Evolutionary conservation across 2,329 filamentous ascomycete genomes (phyloP).

Genomic region (Exserohilum turcica): DNA sequence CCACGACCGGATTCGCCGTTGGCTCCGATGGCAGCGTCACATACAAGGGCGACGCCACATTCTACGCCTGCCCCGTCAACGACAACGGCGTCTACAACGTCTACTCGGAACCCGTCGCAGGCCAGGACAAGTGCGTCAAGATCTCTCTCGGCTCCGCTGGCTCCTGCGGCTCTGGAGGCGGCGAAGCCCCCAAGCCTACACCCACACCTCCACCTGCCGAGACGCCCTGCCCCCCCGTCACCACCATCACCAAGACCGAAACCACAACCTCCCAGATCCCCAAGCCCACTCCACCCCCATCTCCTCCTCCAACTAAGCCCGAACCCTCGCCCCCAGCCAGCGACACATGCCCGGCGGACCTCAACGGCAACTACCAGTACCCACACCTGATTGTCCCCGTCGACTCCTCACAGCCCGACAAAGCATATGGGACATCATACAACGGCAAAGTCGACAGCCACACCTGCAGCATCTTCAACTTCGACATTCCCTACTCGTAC

Average conservation of each 20-base stretch:
- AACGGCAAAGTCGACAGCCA: slow-evolving; percentile 53
- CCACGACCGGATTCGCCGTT: slow-evolving; percentile 61
- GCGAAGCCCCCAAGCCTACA: neutral
- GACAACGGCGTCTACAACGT: slow-evolving; percentile 61
- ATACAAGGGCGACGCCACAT: slow-evolving; percentile 58
- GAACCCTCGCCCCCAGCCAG: neutral
- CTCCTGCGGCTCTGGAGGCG: slow-evolving; percentile 24
- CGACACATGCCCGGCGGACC: slow-evolving; percentile 26
- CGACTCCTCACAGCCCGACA: slow-evolving; percentile 59
- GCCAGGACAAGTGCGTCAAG: slow-evolving; percentile 56
- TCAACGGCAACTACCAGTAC: slow-evolving; percentile 29
- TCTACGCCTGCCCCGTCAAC: slow-evolving; percentile 66
- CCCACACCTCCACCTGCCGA: slow-evolving; percentile 1
- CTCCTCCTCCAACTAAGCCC: neutral
- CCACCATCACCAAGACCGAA: neutral
- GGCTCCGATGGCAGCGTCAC: slow-evolving; percentile 58
- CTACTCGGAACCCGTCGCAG: slow-evolving; percentile 52
- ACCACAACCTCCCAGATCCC: neutral
- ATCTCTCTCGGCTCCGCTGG: slow-evolving; percentile 50
- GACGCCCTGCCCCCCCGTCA: neutral
- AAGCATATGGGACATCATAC: slow-evolving; percentile 59
- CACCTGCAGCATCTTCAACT: slow-evolving; percentile 70
- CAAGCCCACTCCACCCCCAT: neutral
- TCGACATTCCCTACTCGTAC: slow-evolving; percentile 64
- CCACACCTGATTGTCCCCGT: slow-evolving; percentile 65